Conservation (phyloP, 2,329 filamentous ascomycete species). For the Phialophora chinensis region DNA sequence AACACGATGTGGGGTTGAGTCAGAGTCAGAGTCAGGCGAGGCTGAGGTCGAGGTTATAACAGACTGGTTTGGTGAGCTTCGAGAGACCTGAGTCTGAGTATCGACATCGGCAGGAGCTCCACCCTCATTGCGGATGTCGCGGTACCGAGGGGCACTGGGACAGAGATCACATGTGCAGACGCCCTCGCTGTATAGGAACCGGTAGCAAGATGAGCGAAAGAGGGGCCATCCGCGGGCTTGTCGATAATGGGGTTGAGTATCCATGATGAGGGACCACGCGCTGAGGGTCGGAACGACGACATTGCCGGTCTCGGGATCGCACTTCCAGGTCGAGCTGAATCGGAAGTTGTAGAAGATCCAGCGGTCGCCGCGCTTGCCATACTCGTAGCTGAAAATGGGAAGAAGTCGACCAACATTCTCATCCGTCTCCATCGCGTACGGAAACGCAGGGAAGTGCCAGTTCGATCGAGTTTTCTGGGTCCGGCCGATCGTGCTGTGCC, state of each 20-base stretch:
- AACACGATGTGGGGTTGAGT: not conserved
- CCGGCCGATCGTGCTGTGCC: not conserved
- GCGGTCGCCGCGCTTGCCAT: not conserved
- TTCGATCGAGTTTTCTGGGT: not conserved
- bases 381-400: not conserved
- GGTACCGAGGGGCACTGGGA: not conserved
- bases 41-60: not conserved
- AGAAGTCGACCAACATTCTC: not conserved
- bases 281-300: not conserved
- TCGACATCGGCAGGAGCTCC: not conserved
- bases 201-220: not conserved
- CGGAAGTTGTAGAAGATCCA: slow-evolving; percentile 1
- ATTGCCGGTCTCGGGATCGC: slow-evolving; percentile 4
- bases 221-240: not conserved
- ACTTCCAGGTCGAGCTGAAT: not conserved
- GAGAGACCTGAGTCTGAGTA: not conserved
- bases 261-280: not conserved
- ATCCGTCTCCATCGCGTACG: not conserved
- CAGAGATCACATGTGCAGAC: not conserved
- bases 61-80: not conserved
- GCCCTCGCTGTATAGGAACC: not conserved
- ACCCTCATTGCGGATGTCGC: not conserved
- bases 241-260: not conserved
- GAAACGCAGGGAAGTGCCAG: not conserved
- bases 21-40: not conserved